These are phyloP conservation scores for Ophiognomonia clavigignenti-juglandacearum DNA, from an alignment of 2,329 filamentous ascomycete genomes.

Conservation along the genomic window DNA sequence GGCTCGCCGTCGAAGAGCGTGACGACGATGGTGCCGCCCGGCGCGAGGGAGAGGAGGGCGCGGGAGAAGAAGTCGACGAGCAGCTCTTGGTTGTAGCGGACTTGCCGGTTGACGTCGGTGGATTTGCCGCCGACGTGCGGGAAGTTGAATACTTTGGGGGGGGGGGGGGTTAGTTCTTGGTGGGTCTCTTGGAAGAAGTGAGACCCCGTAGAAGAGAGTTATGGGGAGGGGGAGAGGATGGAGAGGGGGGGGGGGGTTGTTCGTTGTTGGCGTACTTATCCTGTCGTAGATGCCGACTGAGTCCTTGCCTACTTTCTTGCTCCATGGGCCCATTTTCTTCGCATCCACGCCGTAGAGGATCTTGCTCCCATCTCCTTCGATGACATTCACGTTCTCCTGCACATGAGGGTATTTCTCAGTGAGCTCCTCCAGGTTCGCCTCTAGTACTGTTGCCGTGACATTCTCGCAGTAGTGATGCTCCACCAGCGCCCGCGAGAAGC, in stretches of 20 bases:
- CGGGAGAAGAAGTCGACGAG: slow-evolving; percentile 64
- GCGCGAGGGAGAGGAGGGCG: slow-evolving; percentile 46
- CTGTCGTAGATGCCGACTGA: slow-evolving; percentile 55
- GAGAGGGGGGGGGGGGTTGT: not conserved
- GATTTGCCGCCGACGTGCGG: slow-evolving; percentile 90
- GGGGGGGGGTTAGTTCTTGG: too few species aligned
- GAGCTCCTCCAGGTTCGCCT: slow-evolving; percentile 53
- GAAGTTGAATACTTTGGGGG: slow-evolving; percentile 83
- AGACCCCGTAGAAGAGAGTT: not conserved
- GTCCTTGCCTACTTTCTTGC: slow-evolving; percentile 32
- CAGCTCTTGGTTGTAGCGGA: slow-evolving; percentile 82
- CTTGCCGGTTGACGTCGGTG: slow-evolving; percentile 91
- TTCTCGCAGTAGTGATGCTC: slow-evolving; percentile 60
- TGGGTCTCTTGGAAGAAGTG: too few species aligned
- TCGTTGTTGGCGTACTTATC: slow-evolving; percentile 50
- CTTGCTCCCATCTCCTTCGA: slow-evolving; percentile 39
- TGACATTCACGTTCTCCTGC: slow-evolving; percentile 49
- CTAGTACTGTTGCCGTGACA: slow-evolving; percentile 66
- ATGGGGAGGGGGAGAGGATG: not conserved
- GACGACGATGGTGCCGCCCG: slow-evolving; percentile 64
- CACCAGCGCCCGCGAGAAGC: slow-evolving; percentile 65
- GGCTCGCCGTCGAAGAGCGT: slow-evolving; percentile 92
- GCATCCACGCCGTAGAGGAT: slow-evolving; percentile 65
- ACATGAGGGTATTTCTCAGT: slow-evolving; percentile 71
- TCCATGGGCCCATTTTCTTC: slow-evolving; percentile 52